These are phyloP conservation scores for Alternaria panax DNA, from an alignment of 2,329 filamentous ascomycete species.

Conservation along the genomic window DNA sequence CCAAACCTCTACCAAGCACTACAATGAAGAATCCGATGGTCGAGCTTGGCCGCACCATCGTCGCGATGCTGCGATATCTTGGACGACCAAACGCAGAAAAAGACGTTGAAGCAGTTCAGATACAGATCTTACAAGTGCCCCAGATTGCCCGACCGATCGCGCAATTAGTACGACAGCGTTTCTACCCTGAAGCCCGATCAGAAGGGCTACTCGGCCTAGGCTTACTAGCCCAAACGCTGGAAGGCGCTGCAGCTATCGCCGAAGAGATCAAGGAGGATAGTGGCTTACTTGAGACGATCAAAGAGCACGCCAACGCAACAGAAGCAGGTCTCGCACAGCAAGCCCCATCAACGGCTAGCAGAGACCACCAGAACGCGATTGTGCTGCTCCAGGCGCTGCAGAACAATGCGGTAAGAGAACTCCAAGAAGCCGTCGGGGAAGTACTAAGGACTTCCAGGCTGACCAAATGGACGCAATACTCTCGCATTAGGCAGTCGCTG, in stretches of 20 bases:
- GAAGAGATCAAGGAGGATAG: constrained; percentile 39
- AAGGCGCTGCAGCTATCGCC: constrained; percentile 39
- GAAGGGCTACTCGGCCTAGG: constrained; percentile 48
- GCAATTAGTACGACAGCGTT: constrained; percentile 44
- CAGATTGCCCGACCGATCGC: constrained; percentile 42
- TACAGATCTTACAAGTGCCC: constrained; percentile 39
- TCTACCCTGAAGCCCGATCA: constrained; percentile 46
- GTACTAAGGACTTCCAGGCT: constrained; percentile 29
- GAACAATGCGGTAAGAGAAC: constrained; percentile 42
- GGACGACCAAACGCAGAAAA: constrained; percentile 30
- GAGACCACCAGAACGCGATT: constrained; percentile 47
- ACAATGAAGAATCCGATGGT: constrained; percentile 50
- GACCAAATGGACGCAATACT: constrained; percentile 32
- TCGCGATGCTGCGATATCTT: constrained; percentile 31
- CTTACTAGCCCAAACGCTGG: constrained; percentile 40
- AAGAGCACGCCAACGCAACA: constrained; percentile 41
- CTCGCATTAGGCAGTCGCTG: constrained; percentile 28
- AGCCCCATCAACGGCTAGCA: constrained; percentile 28
- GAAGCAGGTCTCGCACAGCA: constrained; percentile 33
- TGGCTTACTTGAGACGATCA: constrained; percentile 42
- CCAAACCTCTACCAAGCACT: constrained; percentile 45
- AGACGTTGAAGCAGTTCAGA: constrained; percentile 32
- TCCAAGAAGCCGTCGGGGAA: constrained; percentile 8
- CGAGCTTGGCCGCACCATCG: constrained; percentile 41
- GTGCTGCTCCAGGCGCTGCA: constrained; percentile 46